These are phyloP conservation scores for Trametes gibbosa DNA, from an alignment of 768 basidiomycete genomes.

Conservation along the genomic window DNA sequence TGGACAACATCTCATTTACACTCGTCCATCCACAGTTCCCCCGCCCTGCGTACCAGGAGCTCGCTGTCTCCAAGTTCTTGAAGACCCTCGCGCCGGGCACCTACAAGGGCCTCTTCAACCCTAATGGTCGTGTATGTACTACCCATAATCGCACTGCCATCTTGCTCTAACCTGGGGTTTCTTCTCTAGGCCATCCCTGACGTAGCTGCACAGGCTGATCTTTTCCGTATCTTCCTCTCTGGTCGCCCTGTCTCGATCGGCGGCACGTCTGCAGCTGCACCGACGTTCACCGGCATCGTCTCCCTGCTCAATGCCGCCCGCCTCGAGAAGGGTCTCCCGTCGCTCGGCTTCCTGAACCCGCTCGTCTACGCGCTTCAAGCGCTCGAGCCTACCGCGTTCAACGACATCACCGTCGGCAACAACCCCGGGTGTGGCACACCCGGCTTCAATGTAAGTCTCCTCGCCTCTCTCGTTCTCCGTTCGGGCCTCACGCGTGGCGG, in stretches of 20 bases:
- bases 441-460: constrained; percentile 31
- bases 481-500: constrained; percentile 4
- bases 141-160: background rate
- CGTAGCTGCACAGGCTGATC: constrained; percentile 55
- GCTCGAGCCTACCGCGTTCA: constrained; percentile 26
- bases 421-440: constrained; percentile 38
- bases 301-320: constrained; percentile 48
- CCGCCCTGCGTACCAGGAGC: constrained; percentile 53
- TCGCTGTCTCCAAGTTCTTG: constrained; percentile 44
- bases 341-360: constrained; percentile 40
- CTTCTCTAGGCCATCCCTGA: constrained; percentile 54
- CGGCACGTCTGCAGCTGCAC: constrained; percentile 67
- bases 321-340: constrained; percentile 26
- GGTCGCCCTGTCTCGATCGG: constrained; percentile 41
- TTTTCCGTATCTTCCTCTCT: constrained; percentile 46
- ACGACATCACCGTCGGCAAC: constrained; percentile 37
- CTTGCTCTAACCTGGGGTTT: background rate
- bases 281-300: constrained; percentile 62
- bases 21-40: constrained; percentile 38
- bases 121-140: constrained; percentile 28
- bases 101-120: constrained; percentile 60
- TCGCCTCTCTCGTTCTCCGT: background rate
- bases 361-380: constrained; percentile 30
- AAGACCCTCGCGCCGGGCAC: constrained; percentile 42
- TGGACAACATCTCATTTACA: background rate